Evolutionary conservation across 306 rosid genomes (phyloP).

Genomic region (Vigna trinervia): DNA sequence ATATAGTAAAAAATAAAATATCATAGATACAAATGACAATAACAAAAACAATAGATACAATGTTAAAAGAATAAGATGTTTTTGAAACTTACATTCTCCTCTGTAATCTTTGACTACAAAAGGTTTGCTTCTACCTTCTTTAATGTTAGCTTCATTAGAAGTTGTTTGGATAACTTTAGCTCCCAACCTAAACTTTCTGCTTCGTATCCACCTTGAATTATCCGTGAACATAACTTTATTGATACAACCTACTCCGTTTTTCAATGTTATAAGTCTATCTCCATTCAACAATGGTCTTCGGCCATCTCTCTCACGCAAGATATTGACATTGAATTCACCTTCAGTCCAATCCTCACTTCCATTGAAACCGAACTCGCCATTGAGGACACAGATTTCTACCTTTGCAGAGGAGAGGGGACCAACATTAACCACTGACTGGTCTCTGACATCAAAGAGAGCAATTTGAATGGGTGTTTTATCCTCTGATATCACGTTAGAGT

Average conservation of each 20-base stretch:
- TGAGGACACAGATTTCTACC: slow-evolving; percentile 49
- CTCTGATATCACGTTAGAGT: slow-evolving; percentile 8
- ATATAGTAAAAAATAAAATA: too few relatives aligned
- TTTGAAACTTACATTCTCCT: slow-evolving; percentile 4
- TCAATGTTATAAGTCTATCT: slow-evolving; percentile 31
- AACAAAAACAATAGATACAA: neutral
- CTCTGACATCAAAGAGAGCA: slow-evolving; percentile 43
- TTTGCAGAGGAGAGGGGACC: slow-evolving; percentile 53
- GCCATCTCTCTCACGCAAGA: slow-evolving; percentile 15
- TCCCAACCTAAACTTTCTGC: slow-evolving; percentile 52
- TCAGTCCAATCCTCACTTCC: slow-evolving; percentile 53
- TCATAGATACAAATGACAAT: too few relatives aligned
- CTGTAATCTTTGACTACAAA: slow-evolving; percentile 32
- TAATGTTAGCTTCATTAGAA: slow-evolving; percentile 40
- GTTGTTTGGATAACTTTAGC: slow-evolving; percentile 40
- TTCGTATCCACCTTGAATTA: slow-evolving; percentile 5
- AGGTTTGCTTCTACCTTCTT: slow-evolving; percentile 52
- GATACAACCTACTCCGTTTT: slow-evolving; percentile 23
- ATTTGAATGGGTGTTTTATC: slow-evolving; percentile 38
- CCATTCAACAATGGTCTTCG: slow-evolving; percentile 21
- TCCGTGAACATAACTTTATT: neutral
- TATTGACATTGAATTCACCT: slow-evolving; percentile 15
- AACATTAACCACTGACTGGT: slow-evolving; percentile 34
- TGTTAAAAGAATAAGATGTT: too few relatives aligned
- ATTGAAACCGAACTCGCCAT: slow-evolving; percentile 49